Evolutionary conservation across 2,329 filamentous ascomycete genomes (phyloP).

Genomic region (Neofusicoccum umdonicola): DNA sequence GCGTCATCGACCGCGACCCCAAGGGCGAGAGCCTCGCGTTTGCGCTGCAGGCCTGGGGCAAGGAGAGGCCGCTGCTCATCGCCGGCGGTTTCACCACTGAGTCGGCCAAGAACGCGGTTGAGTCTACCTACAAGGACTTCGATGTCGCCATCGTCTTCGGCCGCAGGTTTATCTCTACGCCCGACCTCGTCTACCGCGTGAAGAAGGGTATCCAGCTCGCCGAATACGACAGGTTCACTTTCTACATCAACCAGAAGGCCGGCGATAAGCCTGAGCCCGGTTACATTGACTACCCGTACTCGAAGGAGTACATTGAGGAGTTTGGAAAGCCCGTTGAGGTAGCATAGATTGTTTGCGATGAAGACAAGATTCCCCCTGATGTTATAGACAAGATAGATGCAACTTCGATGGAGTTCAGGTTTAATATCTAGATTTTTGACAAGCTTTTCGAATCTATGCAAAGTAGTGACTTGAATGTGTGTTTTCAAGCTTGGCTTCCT

Average conservation of each 20-base stretch:
- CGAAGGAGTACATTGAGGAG: constrained; percentile 29
- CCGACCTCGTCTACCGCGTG: constrained; percentile 49
- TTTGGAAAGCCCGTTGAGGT: constrained; percentile 16
- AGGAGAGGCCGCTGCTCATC: constrained; percentile 33
- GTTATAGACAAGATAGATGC: not conserved
- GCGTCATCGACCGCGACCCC: constrained; percentile 36
- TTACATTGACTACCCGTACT: constrained; percentile 44
- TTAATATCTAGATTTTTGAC: not conserved
- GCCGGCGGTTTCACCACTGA: constrained; percentile 44
- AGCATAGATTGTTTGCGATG: not conserved
- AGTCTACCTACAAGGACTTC: constrained; percentile 42
- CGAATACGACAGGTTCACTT: constrained; percentile 45
- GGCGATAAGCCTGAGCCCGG: constrained; percentile 25
- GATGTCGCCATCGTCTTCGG: constrained; percentile 51
- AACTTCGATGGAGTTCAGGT: not conserved
- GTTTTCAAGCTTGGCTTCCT: too few species aligned
- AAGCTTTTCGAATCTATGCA: too few species aligned
- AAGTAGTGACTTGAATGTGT: too few species aligned
- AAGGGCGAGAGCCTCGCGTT: constrained; percentile 25
- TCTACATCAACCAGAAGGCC: constrained; percentile 36
- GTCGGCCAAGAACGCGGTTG: constrained; percentile 36
- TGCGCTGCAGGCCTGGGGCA: constrained; percentile 26
- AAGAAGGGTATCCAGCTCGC: constrained; percentile 43
- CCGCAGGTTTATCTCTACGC: constrained; percentile 49
- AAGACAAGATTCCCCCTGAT: not conserved